Conservation (phyloP, 768 basidiomycete genomes). For the Rhodosporidiobolus sp. region DNA sequence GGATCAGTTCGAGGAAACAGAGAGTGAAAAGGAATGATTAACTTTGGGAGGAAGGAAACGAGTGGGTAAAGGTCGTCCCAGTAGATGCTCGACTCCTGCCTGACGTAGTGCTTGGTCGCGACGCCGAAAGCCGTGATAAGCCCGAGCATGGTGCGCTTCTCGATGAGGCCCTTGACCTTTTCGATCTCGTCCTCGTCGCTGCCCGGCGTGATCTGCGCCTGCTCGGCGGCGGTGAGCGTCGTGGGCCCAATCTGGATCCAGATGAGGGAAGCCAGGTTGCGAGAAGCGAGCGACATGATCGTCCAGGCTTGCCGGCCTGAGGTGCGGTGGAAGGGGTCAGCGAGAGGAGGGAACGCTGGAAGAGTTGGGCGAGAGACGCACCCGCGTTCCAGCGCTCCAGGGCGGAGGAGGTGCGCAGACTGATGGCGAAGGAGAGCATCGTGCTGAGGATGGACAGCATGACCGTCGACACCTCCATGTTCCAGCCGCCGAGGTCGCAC, state of each 20-base stretch:
- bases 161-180: constrained; percentile 56
- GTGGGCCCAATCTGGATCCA: constrained; percentile 43
- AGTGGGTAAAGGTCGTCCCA: constrained; percentile 71
- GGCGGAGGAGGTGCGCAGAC: constrained; percentile 29
- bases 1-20: background rate
- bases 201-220: constrained; percentile 54
- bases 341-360: background rate
- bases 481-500: background rate
- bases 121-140: constrained; percentile 25
- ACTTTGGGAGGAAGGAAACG: constrained; percentile 61
- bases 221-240: constrained; percentile 8
- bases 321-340: background rate
- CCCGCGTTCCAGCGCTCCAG: constrained; percentile 33
- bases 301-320: constrained; percentile 68
- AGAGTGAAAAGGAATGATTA: background rate
- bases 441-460: constrained; percentile 12
- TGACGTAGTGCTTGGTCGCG: constrained; percentile 55
- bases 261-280: constrained; percentile 62
- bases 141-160: constrained; percentile 68
- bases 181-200: constrained; percentile 28
- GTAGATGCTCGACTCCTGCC: constrained; percentile 67
- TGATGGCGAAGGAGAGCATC: constrained; percentile 25
- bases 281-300: constrained; percentile 58
- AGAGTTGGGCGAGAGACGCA: background rate
- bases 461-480: background rate